Conservation (phyloP, 768 basidiomycete genomes). For the Boletus subparvulus region DNA sequence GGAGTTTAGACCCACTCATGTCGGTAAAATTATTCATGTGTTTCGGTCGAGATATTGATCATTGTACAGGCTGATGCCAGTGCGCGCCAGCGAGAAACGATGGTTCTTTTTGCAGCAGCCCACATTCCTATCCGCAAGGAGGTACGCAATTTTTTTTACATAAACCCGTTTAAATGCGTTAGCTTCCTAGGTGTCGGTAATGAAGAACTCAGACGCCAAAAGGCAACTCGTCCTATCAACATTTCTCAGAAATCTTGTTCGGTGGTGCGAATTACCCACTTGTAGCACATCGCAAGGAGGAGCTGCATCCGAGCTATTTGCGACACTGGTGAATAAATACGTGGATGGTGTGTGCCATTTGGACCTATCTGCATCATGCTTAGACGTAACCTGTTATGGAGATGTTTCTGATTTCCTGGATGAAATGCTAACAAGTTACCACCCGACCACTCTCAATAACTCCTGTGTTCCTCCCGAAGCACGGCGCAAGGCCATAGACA, state of each 20-base stretch:
- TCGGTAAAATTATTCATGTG: constrained; percentile 27
- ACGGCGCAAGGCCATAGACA: constrained; percentile 52
- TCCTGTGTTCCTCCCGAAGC: constrained; percentile 27
- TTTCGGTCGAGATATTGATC: not conserved
- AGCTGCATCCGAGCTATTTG: constrained; percentile 55
- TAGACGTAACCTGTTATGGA: constrained; percentile 21
- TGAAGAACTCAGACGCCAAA: constrained; percentile 25
- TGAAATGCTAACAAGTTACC: constrained; percentile 46
- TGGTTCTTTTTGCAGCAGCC: constrained; percentile 65
- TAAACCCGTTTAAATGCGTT: not conserved
- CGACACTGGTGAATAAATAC: constrained; percentile 79
- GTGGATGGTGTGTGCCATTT: constrained; percentile 54
- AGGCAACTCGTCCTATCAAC: constrained; percentile 47
- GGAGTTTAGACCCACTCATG: constrained; percentile 52
- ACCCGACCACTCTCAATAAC: constrained; percentile 46
- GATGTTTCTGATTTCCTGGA: constrained; percentile 49
- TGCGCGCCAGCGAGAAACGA: constrained; percentile 55
- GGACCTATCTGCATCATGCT: not conserved
- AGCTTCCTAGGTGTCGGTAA: constrained; percentile 40
- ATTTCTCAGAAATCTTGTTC: constrained; percentile 54
- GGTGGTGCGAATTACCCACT: constrained; percentile 56
- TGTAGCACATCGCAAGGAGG: constrained; percentile 52
- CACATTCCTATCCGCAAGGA: constrained; percentile 66
- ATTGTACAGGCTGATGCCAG: constrained; percentile 17
- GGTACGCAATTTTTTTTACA: constrained; percentile 37